A percentile compares a stretch with the other conserved stretches of the same genome.
Evolutionary conservation across 2,329 filamentous ascomycete genomes (phyloP).

Genomic region (Botryotinia convoluta): DNA sequence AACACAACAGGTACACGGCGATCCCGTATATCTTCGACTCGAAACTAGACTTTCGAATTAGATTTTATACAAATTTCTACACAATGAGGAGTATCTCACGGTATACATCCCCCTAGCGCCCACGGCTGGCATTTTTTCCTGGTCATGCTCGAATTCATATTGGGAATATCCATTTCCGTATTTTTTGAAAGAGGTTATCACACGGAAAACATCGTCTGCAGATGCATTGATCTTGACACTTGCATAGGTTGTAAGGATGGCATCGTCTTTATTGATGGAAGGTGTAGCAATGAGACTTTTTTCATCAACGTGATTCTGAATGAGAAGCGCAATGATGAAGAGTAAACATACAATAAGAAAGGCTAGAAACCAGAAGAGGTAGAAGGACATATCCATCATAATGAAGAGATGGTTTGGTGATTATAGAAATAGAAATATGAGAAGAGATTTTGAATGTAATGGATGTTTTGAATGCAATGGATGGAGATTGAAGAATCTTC

Average conservation of each 20-base stretch:
- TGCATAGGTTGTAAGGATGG: conserved; percentile 24
- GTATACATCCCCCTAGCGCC: conserved; percentile 26
- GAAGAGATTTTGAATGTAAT: background rate
- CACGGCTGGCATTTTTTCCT: conserved; percentile 23
- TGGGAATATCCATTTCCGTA: conserved; percentile 23
- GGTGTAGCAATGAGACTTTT: conserved; percentile 23
- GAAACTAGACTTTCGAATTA: conserved; percentile 2
- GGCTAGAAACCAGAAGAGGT: conserved; percentile 10
- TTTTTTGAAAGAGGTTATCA: conserved; percentile 24
- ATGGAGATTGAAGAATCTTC: background rate
- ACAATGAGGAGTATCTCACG: conserved; percentile 16
- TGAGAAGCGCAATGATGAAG: conserved; percentile 22
- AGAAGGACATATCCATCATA: background rate
- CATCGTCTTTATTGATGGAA: conserved; percentile 22
- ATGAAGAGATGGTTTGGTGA: background rate
- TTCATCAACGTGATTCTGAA: conserved; percentile 21
- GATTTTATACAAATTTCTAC: background rate
- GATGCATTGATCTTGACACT: conserved; percentile 26
- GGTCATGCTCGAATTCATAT: conserved; percentile 25
- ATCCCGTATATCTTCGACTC: conserved; percentile 8
- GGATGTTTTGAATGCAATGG: background rate
- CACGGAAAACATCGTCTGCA: conserved; percentile 28
- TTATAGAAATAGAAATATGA: background rate
- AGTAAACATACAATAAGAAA: conserved; percentile 16
- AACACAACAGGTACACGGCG: conserved; percentile 18